Base-by-base conservation (phyloP, 352 stramenopile genomes). In the Globisporangium camurandrum region DNA sequence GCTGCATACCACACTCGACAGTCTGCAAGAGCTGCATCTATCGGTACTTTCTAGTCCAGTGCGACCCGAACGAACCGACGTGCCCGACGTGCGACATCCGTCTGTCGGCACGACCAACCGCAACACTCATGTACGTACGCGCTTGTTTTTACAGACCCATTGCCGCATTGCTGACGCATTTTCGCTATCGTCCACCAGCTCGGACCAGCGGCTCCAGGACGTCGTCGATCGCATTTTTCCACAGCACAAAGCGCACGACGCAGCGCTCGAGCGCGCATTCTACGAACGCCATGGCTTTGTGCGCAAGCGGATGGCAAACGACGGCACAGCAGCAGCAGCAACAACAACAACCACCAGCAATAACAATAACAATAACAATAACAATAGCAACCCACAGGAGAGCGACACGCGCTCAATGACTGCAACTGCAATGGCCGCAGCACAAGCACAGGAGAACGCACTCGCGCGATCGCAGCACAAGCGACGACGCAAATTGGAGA, bases 1-100 rank as follows among this genome's bases (percentile, higher is more conserved):
- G 11, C 36, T 33, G 17, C 2, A 6, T 39, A 3, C 20, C 19
- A 31, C 10, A 33, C 12, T 44, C n/a, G 14, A 4, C 34, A 90
- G 78, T 93, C 62, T 93, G 81, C 49, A 93, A 93, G 62, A 89
- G 72, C 57, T 93, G 81, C 63, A 85, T 93, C 52, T 88, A 85
- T 57, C 74, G 74, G 4, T 71, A 88, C 42, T 85, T 93, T 36
- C 58, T 87, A 28, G 62, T 86, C 2, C 67, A 85, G 30, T 72
- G 74, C 37, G 75, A 69, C 46, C 54, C 59, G 8, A 57, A 66
- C 28, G 75, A 61, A 39, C 56, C 59, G 10, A 53, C 60, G 37
- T 92, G 80, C 48, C 75, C 77, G 3, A 72, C 84, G 46, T 91
- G 76, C 60, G 56, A 67, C 54, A 66, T 75, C 41, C 51, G 52